Evolutionary conservation across 202 grass and related monocot genomes (phyloP).

Genomic region (Hordeum pubiflorum): DNA sequence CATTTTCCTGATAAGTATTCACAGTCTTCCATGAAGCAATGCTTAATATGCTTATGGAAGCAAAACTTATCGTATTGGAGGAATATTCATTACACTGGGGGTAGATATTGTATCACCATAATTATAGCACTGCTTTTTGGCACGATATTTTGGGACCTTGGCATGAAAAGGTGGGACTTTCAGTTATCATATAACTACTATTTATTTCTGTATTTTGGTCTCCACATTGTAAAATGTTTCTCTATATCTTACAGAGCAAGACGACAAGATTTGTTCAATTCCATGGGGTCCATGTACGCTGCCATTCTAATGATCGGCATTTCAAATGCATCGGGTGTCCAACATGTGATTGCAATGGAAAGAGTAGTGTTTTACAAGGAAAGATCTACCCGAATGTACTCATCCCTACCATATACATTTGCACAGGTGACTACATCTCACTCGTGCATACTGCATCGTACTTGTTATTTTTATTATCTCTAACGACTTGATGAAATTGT

Average conservation of each 20-base stretch:
- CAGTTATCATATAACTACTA: background rate
- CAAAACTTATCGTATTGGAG: conserved; percentile 50
- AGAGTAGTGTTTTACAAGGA: conserved; percentile 46
- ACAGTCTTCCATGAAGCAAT: conserved; percentile 30
- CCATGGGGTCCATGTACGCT: conserved; percentile 48
- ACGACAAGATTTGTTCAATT: conserved; percentile 45
- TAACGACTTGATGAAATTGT: background rate
- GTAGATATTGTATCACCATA: conserved; percentile 24
- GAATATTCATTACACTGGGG: conserved; percentile 34
- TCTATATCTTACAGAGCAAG: background rate
- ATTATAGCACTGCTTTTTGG: conserved; percentile 37
- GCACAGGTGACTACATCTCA: conserved; percentile 32
- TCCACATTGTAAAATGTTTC: background rate
- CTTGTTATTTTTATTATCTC: background rate
- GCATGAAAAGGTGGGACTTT: conserved; percentile 29
- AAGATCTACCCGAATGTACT: conserved; percentile 45
- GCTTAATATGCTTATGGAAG: conserved; percentile 43
- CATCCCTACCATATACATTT: conserved; percentile 47
- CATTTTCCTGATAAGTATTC: conserved; percentile 32
- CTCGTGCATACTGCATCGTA: background rate
- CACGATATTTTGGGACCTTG: conserved; percentile 42
- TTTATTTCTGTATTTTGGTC: background rate
- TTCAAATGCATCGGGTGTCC: conserved; percentile 30
- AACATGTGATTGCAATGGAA: conserved; percentile 35
- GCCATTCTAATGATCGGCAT: conserved; percentile 37